Base-by-base conservation (phyloP, 768 basidiomycete genomes). In the Lentinula sp. region DNA sequence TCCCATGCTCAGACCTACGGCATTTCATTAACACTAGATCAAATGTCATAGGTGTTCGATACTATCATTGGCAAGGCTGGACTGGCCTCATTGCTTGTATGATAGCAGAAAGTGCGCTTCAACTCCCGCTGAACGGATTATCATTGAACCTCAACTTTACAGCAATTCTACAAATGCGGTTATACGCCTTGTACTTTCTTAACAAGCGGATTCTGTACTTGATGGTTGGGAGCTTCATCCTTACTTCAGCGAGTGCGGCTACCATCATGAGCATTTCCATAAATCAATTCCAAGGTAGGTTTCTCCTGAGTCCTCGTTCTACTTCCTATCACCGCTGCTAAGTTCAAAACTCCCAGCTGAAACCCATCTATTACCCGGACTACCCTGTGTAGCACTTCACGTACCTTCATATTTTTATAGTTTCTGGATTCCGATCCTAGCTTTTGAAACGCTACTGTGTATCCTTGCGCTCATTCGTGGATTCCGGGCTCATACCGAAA, bases 41-140 rank as follows among this genome's bases (percentile, higher is more conserved):
- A 43, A 35, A 33, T 57, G 7, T 28, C 28, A 13, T 50, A 81
- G 81, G 83, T 66, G 65, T 70, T 10, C 64, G 59, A 15, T 84
- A 81, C 71, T 83, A 82, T 64, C 73, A 70, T 63, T 85, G 85
- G 84, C 83, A 85, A 76, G 84, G 84, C 20, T 83, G 81, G 77
- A 84, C 84, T 1, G 84, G 84, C 9, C 65, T 85, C 33, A 69
- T 82, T 42, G 74, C 79, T 41, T 81, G 78, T 68, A 76, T 84
- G 68, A 72, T 85, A 42, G 80, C 83, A 23, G 81, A 86, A 76
- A 70, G 85, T 85, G 49, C 33, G 77, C 66, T 18, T 23, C 37
- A 49, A 18, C 18, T 35, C 37, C 39, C 20, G n/a, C 12, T 3
- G 13, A 12, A 35, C 37, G 13, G 12, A 6, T 6, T 12, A 45